Evolutionary conservation across 306 rosid species (phyloP).

Genomic region (Vicia villosa): DNA sequence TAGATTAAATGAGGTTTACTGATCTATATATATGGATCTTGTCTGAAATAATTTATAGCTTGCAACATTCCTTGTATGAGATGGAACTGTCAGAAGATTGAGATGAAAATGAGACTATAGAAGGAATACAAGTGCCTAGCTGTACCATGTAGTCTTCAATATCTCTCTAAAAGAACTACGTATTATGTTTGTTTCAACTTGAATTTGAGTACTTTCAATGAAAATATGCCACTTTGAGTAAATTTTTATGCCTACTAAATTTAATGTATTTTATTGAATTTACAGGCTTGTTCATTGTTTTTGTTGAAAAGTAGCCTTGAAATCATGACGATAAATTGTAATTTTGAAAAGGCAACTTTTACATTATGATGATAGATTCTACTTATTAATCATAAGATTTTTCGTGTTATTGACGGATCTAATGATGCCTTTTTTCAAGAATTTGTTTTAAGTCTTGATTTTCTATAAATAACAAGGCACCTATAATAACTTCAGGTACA

Average conservation of each 20-base stretch:
- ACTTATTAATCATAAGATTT: neutral
- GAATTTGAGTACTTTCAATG: neutral
- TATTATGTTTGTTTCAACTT: neutral
- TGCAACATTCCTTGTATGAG: constrained; percentile 19
- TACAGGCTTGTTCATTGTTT: neutral
- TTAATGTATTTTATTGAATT: neutral
- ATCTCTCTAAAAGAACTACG: neutral
- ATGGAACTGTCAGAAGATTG: constrained; percentile 28
- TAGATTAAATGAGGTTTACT: constrained; percentile 22
- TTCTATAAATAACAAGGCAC: neutral
- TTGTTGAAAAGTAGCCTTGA: neutral
- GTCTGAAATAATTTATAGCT: constrained; percentile 34
- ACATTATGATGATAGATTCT: neutral
- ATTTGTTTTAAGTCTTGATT: neutral
- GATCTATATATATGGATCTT: constrained; percentile 40
- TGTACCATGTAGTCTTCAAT: neutral
- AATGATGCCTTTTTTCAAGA: neutral
- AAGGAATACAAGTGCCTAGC: neutral
- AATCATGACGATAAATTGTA: neutral
- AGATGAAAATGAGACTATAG: constrained; percentile 12
- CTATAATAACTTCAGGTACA: neutral
- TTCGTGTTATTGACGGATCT: neutral
- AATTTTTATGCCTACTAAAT: neutral
- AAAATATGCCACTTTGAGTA: neutral
- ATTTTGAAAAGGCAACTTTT: neutral